A percentile compares a stretch with the other conserved stretches of the same genome.
Evolutionary conservation across 352 stramenopile genomes (phyloP).

Genomic region (Globisporangium cylindrosporum): DNA sequence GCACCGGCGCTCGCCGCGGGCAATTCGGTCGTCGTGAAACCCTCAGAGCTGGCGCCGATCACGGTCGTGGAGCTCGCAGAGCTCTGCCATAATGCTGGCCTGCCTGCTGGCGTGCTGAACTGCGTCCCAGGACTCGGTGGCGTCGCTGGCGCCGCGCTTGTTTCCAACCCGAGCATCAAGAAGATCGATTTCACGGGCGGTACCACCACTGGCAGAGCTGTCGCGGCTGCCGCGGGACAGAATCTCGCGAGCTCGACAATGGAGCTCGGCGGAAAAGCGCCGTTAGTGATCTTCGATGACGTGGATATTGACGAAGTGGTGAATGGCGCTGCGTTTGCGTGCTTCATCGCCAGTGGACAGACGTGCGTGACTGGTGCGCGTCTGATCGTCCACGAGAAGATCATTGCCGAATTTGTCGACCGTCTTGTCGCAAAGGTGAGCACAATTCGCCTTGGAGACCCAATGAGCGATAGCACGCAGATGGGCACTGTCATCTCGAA

Average conservation of each 20-base stretch:
- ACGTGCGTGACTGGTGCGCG: slow-evolving; percentile 79
- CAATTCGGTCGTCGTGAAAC: slow-evolving; percentile 85
- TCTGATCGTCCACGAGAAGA: slow-evolving; percentile 79
- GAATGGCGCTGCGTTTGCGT: slow-evolving; percentile 60
- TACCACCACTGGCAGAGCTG: slow-evolving; percentile 32
- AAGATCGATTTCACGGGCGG: slow-evolving; percentile 62
- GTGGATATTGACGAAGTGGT: slow-evolving; percentile 62
- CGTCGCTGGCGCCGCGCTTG: slow-evolving; percentile 34
- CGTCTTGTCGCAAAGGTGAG: slow-evolving; percentile 51
- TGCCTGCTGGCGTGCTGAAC: slow-evolving; percentile 50
- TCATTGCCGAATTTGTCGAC: slow-evolving; percentile 75
- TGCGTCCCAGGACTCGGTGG: slow-evolving; percentile 37
- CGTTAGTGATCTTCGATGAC: slow-evolving; percentile 62
- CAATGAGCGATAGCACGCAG: slow-evolving; percentile 44
- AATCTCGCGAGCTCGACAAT: slow-evolving; percentile 55
- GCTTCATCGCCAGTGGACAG: slow-evolving; percentile 75
- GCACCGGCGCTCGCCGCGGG: slow-evolving; percentile 63
- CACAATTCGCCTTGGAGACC: slow-evolving; percentile 53
- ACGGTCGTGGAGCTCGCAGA: slow-evolving; percentile 47
- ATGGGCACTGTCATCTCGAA: slow-evolving; percentile 73
- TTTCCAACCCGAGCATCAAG: slow-evolving; percentile 33
- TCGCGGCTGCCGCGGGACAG: slow-evolving; percentile 32
- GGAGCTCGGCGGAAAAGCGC: slow-evolving; percentile 72
- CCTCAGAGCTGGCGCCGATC: slow-evolving; percentile 75
- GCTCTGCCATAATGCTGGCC: slow-evolving; percentile 31